Percentiles rank a stretch among this genome's conserved stretches.
These are phyloP conservation scores for Penicillium sumatraense DNA, from an alignment of 2,329 filamentous ascomycete genomes.

Conservation along the genomic window DNA sequence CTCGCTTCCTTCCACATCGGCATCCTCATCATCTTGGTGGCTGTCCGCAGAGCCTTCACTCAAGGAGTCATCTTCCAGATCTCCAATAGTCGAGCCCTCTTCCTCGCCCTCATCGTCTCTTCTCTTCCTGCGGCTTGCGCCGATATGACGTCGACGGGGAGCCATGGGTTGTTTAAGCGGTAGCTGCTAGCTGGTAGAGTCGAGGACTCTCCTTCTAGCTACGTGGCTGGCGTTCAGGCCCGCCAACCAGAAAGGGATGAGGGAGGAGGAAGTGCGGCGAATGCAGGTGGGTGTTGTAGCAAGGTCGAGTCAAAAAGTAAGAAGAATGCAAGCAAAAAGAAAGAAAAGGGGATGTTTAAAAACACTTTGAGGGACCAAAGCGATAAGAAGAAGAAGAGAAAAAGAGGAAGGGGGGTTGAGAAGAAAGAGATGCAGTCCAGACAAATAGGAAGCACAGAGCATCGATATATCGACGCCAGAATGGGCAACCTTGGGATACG, in stretches of 20 bases:
- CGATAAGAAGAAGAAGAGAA: slow-evolving; percentile 16
- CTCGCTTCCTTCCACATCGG: slow-evolving; percentile 63
- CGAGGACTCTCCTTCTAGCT: slow-evolving; percentile 1
- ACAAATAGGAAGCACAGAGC: slow-evolving; percentile 9
- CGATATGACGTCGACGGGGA: slow-evolving; percentile 48
- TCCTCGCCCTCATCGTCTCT: slow-evolving; percentile 56
- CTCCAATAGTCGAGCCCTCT: slow-evolving; percentile 54
- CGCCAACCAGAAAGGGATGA: slow-evolving; percentile 12
- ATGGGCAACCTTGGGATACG: background rate
- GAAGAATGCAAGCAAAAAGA: slow-evolving; percentile 7
- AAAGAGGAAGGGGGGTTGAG: slow-evolving; percentile 18
- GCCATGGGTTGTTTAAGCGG: slow-evolving; percentile 39
- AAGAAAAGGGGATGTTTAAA: slow-evolving; percentile 4
- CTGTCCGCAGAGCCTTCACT: slow-evolving; percentile 64
- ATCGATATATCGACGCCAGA: slow-evolving; percentile 9
- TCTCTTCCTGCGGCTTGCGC: slow-evolving; percentile 50
- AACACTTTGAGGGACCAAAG: slow-evolving; percentile 7
- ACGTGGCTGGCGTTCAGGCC: slow-evolving; percentile 11
- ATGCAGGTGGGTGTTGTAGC: slow-evolving; percentile 21
- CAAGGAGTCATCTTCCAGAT: slow-evolving; percentile 64
- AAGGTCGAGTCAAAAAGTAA: slow-evolving; percentile 11
- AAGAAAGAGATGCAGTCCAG: slow-evolving; percentile 25
- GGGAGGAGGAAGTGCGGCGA: slow-evolving; percentile 21
- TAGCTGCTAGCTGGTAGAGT: background rate
- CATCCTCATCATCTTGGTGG: slow-evolving; percentile 63